phyloP scores from a whole-genome alignment of 1,284 basidiomycete genomes.

The Erythrobasidium hasegawianum region DNA sequence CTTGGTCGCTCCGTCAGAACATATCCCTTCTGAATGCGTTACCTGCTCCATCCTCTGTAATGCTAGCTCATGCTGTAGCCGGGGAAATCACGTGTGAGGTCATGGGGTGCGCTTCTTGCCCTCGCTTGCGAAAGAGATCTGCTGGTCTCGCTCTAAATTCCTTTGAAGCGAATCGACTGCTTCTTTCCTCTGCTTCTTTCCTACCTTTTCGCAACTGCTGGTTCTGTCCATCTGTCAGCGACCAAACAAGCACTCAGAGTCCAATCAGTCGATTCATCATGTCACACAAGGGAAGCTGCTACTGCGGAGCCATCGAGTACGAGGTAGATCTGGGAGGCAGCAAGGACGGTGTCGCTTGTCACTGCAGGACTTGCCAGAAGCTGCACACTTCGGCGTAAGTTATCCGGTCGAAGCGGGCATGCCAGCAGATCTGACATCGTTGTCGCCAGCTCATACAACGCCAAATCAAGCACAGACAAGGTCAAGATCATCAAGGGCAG shows the following conservation, averaged over 20 bases:
- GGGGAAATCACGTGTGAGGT: too few species aligned
- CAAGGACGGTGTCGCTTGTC: conserved; percentile 27
- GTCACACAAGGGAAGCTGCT: conserved; percentile 31
- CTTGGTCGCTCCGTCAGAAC: conserved; percentile 3
- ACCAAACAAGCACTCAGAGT: background rate
- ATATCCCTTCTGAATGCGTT: conserved; percentile 13
- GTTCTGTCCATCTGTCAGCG: too few species aligned
- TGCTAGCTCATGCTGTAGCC: too few species aligned
- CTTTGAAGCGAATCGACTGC: too few species aligned
- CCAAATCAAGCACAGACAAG: conserved; percentile 10
- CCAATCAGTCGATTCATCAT: background rate
- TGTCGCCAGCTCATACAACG: conserved; percentile 29
- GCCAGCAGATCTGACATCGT: background rate
- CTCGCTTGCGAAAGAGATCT: too few species aligned
- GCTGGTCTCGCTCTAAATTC: too few species aligned
- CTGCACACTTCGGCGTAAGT: conserved; percentile 15
- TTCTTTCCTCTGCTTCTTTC: too few species aligned
- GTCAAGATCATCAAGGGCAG: conserved; percentile 36
- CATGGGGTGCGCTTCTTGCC: too few species aligned
- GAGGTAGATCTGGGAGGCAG: conserved; percentile 22
- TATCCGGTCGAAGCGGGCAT: background rate
- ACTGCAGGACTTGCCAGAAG: conserved; percentile 31
- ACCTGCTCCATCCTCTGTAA: too few species aligned
- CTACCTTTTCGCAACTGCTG: too few species aligned
- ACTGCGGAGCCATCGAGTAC: conserved; percentile 26